A percentile compares a stretch with the other conserved stretches of the same genome.
Evolutionary conservation across 2,329 filamentous ascomycete species (phyloP).

Genomic region (Zymoseptoria pseudotritici): DNA sequence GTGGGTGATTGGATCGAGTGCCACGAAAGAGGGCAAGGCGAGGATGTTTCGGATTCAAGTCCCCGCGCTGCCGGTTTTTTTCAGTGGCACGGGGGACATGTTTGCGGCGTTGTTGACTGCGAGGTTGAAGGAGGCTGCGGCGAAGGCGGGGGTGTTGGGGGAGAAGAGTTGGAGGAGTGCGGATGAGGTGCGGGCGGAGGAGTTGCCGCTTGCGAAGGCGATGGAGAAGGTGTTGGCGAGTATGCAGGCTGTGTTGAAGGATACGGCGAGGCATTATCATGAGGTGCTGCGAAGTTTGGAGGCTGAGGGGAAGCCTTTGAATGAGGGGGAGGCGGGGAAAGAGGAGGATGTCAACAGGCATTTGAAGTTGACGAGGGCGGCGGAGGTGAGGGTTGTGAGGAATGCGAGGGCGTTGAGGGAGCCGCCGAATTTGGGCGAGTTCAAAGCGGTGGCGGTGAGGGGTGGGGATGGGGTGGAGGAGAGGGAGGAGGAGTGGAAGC

Average conservation of each 20-base stretch:
- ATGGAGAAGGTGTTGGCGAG: constrained; percentile 81
- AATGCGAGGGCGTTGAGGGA: constrained; percentile 61
- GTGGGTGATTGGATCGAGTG: constrained; percentile 68
- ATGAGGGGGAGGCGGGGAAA: constrained; percentile 37
- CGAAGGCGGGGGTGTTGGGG: constrained; percentile 44
- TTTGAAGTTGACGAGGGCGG: constrained; percentile 70
- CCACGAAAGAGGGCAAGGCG: constrained; percentile 55
- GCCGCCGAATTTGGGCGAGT: constrained; percentile 60
- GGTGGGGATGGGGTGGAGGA: constrained; percentile 1
- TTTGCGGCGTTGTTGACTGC: constrained; percentile 88
- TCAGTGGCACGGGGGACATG: constrained; percentile 96
- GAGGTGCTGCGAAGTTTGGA: constrained; percentile 50
- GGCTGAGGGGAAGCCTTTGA: constrained; percentile 39
- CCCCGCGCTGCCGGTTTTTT: constrained; percentile 84
- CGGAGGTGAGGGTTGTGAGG: constrained; percentile 76
- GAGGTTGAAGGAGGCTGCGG: constrained; percentile 75
- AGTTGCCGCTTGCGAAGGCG: constrained; percentile 76
- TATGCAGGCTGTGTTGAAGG: constrained; percentile 78
- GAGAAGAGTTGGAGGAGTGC: constrained; percentile 66
- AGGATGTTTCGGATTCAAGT: constrained; percentile 86
- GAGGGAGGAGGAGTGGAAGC: constrained; percentile 3
- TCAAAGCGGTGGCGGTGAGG: constrained; percentile 41
- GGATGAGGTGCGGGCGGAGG: constrained; percentile 59
- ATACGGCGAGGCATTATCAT: constrained; percentile 59
- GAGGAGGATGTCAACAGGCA: constrained; percentile 52